Percentiles rank a stretch among this genome's conserved stretches.
Conservation (phyloP, 305 asterid genomes). For the Caryopteris hybrid region DNA sequence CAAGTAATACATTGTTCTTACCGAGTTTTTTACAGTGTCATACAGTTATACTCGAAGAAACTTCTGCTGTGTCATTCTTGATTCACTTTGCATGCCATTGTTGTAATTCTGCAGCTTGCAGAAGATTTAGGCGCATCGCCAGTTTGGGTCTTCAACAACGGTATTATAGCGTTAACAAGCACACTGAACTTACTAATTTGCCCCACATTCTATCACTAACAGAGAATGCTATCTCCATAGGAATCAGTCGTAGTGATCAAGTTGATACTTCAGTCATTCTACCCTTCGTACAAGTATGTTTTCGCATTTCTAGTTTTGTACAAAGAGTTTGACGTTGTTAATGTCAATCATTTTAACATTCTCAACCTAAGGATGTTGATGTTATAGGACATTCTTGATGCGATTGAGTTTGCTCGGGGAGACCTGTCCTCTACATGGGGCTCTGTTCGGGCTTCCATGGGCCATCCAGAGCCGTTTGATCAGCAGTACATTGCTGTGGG, state of each 20-base stretch:
- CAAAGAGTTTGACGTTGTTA: background rate
- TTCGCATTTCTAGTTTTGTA: background rate
- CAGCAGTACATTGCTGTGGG: slow-evolving; percentile 49
- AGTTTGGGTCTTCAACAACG: slow-evolving; percentile 91
- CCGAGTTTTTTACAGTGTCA: background rate
- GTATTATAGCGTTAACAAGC: slow-evolving; percentile 26
- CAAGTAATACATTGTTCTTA: slow-evolving; percentile 40
- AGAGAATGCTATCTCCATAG: slow-evolving; percentile 26
- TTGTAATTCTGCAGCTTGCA: slow-evolving; percentile 61
- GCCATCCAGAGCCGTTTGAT: slow-evolving; percentile 53
- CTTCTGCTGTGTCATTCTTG: slow-evolving; percentile 2
- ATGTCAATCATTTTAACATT: background rate
- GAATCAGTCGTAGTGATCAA: slow-evolving; percentile 78
- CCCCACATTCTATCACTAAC: background rate
- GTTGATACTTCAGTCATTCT: slow-evolving; percentile 54
- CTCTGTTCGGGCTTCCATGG: slow-evolving; percentile 54
- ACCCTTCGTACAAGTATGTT: slow-evolving; percentile 80
- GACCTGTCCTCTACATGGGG: slow-evolving; percentile 47
- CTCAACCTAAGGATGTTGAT: background rate
- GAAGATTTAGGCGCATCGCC: slow-evolving; percentile 89
- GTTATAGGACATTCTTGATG: slow-evolving; percentile 47
- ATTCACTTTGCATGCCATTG: background rate
- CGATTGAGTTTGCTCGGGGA: slow-evolving; percentile 58
- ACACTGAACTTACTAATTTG: background rate
- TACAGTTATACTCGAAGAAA: background rate